Percentiles rank a stretch among this genome's conserved stretches.
Conservation (phyloP, 2,329 filamentous ascomycete genomes). For the Pseudopyricularia javanii region DNA sequence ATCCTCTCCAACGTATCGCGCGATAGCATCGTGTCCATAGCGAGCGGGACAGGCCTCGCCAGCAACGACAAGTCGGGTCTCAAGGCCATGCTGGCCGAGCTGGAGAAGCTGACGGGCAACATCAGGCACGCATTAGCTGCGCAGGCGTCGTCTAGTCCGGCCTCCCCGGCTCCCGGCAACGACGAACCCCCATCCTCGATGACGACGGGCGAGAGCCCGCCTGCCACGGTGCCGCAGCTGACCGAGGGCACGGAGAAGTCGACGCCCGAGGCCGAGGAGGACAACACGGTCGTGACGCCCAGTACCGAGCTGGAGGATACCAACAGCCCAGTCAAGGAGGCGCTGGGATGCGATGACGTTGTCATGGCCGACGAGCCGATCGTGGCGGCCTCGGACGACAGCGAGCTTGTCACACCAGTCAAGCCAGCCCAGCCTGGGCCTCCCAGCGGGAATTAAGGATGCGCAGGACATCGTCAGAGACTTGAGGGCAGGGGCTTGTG, state of each 20-base stretch:
- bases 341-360: background rate
- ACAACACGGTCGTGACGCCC: background rate
- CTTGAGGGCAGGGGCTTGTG: background rate
- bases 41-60: slow-evolving; percentile 21
- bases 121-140: slow-evolving; percentile 16
- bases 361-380: slow-evolving; percentile 2
- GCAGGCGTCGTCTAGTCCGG: slow-evolving; percentile 5
- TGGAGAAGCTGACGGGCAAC: slow-evolving; percentile 28
- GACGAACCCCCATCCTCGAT: background rate
- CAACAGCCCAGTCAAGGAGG: slow-evolving; percentile 1
- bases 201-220: slow-evolving; percentile 1
- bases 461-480: background rate
- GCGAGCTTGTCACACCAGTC: slow-evolving; percentile 1
- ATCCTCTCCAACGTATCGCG: slow-evolving; percentile 37
- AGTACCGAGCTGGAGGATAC: slow-evolving; percentile 1
- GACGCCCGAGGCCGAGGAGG: slow-evolving; percentile 2
- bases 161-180: background rate
- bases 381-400: background rate
- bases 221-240: background rate
- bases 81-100: slow-evolving; percentile 32
- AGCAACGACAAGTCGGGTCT: slow-evolving; percentile 30
- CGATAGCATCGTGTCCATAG: slow-evolving; percentile 29
- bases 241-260: slow-evolving; percentile 2
- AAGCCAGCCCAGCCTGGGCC: background rate
- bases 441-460: background rate